phyloP scores from a whole-genome alignment of 495 filamentous ascomycete species.

The Hypoxylon cercidicola region DNA sequence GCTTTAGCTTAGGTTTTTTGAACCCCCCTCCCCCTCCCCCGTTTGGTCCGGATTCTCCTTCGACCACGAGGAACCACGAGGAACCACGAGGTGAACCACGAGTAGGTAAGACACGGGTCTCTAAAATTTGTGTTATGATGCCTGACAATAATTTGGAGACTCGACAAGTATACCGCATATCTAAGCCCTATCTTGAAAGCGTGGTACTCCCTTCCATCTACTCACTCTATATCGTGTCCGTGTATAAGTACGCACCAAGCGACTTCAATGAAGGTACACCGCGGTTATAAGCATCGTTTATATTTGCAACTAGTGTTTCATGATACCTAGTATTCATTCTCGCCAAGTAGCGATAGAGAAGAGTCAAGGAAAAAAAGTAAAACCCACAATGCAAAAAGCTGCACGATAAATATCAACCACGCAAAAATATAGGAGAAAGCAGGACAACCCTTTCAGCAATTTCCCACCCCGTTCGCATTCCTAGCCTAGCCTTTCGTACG shows the following conservation, averaged over 20 bases:
- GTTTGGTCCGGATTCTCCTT: constrained; percentile 15
- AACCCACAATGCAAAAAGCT: constrained; percentile 41
- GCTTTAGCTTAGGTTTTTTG: constrained; percentile 32
- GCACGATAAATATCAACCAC: constrained; percentile 35
- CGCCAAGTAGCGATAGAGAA: constrained; percentile 40
- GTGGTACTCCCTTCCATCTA: no score
- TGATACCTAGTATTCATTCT: constrained; percentile 40
- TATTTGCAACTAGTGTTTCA: constrained; percentile 39
- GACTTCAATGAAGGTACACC: neutral
- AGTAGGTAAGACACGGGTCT: constrained; percentile 24
- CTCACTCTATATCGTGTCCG: no score
- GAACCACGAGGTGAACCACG: constrained; percentile 28
- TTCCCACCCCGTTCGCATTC: constrained; percentile 28
- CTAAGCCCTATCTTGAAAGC: neutral
- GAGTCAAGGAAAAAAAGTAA: constrained; percentile 33
- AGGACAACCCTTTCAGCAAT: constrained; percentile 36
- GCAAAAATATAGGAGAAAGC: constrained; percentile 40
- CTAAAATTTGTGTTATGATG: constrained; percentile 16
- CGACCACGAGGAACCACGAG: neutral
- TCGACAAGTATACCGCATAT: neutral
- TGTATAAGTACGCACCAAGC: neutral
- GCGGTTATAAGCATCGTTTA: constrained; percentile 35
- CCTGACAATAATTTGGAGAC: constrained; percentile 12
- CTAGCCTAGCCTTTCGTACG: constrained; percentile 32
- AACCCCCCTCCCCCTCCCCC: constrained; percentile 11